phyloP scores from a whole-genome alignment of 208 protist species.

The Leishmania tropica region DNA sequence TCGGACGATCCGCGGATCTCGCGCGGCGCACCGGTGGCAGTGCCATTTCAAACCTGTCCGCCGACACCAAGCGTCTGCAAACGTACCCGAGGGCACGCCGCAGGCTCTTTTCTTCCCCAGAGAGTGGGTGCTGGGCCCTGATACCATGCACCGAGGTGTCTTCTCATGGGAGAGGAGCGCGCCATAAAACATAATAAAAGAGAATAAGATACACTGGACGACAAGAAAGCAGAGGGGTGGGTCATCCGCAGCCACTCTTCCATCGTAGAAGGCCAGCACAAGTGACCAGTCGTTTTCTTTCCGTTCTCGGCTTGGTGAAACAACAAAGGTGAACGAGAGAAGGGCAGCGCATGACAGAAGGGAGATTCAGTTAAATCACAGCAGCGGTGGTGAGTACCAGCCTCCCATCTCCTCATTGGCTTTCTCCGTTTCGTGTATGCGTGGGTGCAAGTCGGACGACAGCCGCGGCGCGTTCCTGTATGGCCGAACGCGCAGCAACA shows the following conservation, averaged over 20 bases:
- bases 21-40: background rate
- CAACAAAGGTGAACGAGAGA: background rate
- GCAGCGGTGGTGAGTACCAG: background rate
- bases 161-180: background rate
- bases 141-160: background rate
- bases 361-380: background rate
- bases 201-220: background rate
- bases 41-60: background rate
- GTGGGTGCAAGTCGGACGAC: background rate
- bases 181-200: background rate
- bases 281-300: background rate
- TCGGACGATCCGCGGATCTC: background rate
- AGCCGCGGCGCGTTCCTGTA: background rate
- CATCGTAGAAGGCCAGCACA: background rate
- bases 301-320: background rate
- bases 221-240: background rate
- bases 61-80: background rate
- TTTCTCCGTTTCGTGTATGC: background rate
- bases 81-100: background rate
- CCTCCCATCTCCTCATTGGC: background rate
- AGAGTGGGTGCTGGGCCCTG: background rate
- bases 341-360: background rate
- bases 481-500: background rate
- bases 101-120: background rate
- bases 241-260: background rate